Percentiles rank a stretch among this genome's conserved stretches.
Conservation (phyloP, 2,329 filamentous ascomycete species). For the Paracamarosporium sp. region DNA sequence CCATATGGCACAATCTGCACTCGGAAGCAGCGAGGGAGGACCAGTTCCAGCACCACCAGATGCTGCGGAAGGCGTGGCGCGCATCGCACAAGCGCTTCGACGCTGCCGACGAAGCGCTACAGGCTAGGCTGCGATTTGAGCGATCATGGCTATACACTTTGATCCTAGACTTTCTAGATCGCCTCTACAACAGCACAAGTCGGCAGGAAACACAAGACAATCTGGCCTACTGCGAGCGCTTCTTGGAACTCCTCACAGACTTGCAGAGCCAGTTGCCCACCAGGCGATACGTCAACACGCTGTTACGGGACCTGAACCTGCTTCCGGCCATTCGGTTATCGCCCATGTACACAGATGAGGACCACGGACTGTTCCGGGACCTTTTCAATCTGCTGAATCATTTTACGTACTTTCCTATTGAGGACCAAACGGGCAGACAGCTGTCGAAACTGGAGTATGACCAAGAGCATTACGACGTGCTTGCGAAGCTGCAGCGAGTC, state of each 20-base stretch:
- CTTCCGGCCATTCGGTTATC: conserved; percentile 80
- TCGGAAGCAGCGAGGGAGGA: conserved; percentile 76
- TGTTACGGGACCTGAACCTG: conserved; percentile 85
- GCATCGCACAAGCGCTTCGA: conserved; percentile 87
- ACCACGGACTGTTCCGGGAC: conserved; percentile 80
- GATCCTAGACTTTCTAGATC: conserved; percentile 79
- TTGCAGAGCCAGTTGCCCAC: conserved; percentile 93
- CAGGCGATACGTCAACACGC: conserved; percentile 86
- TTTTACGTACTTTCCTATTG: conserved; percentile 86
- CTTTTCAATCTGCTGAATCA: conserved; percentile 81
- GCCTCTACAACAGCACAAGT: conserved; percentile 64
- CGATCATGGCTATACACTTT: conserved; percentile 91
- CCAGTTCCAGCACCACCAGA: conserved; percentile 74
- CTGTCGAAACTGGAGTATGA: conserved; percentile 75
- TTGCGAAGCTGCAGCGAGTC: conserved; percentile 81
- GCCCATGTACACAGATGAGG: conserved; percentile 75
- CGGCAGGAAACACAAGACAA: conserved; percentile 61
- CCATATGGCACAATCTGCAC: conserved; percentile 92
- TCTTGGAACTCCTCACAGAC: conserved; percentile 88
- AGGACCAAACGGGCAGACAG: conserved; percentile 86
- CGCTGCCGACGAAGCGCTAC: conserved; percentile 77
- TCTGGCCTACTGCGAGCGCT: conserved; percentile 86
- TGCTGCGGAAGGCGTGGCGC: conserved; percentile 88
- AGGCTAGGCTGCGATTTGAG: conserved; percentile 86
- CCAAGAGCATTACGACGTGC: conserved; percentile 75